Evolutionary conservation across 106 monocot species (phyloP), one percentile per base, ranked within the genome.

Genomic region (Dactylorhiza incarnata): DNA sequence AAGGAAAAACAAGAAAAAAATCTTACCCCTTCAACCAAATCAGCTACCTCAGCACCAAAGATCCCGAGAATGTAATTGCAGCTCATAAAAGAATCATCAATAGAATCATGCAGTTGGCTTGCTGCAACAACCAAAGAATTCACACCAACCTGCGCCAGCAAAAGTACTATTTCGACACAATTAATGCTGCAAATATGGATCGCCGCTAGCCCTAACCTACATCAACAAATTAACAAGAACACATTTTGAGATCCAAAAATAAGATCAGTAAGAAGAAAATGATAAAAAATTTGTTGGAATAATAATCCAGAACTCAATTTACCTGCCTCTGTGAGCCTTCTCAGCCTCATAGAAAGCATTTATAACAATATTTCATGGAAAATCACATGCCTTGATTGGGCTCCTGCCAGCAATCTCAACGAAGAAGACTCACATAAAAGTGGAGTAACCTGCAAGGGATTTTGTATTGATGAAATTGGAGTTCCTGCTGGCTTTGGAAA

Each of bases 251-350:
- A 37, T 37, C 37, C 37, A 37, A 37, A 37, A 37, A 3, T 3
- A 37, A 37, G 37, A 37, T 37, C 37, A 37, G 20, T 20, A 59
- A 8, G 10, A 12, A 67, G 29, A 29, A 37, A n/a, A n/a, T n/a
- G 37, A 37, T 37, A 37, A 2, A 37, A 37, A 37, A 3, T 3
- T 37, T 37, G 11, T 6, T 29, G 47, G 53, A 15, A 52, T 11
- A 15, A 15, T 11, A 52, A 52, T 52, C 15, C 15, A 9, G 9
- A 52, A 15, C 11, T 9, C 49, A 7, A 71, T 73, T 79, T 71
- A 96, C 95, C 93, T 96, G 95, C 46, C 88, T 88, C 69, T 90
- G 26, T 96, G 93, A 49, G 95, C 95, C 25, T 84, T 90, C 82
- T 88, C 93, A 0, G 95, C 95, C 77, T 93, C 90, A 45, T 84